Evolutionary conservation across 495 filamentous ascomycete species (phyloP), one percentile per base, ranked within the genome.

Genomic region (Aspergillus panamensis): DNA sequence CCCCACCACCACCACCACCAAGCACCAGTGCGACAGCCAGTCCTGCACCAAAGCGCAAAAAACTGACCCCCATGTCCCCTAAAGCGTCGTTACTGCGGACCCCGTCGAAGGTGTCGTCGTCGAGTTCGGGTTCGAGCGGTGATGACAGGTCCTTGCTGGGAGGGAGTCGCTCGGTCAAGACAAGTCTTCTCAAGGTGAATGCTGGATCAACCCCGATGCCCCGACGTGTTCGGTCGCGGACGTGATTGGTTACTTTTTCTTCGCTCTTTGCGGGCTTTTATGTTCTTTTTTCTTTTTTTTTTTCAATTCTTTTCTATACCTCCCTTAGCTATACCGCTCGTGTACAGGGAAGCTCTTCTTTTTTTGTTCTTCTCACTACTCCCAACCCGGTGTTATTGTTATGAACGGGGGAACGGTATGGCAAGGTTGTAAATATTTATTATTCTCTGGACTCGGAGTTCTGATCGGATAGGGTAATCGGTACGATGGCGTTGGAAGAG

Each of bases 121-220:
- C 35, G 10, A 53, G 55, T 17, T 31, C 30, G 14, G 53, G 14
- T 37, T 40, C 40, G 35, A 19, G 61, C 14, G 54, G 42, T 40
- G 30, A 31, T n/a, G 49, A 57, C 19, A 47, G 20, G 25, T 35
- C 58, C 42, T 32, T 61, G 25, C 42, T 60, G 32, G 56, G 64
- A 39, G 65, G 55, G 20, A 45, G 60, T 32, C 56, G 56, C 54
- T 59, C 64, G 10, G 65, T 68, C 8, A 70, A 68, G 58, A 73
- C 69, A 59, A 73, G 58, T 57, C 55, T 71, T 52, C 48, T 73
- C 45, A 65, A 73, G 61, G 59, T 70, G 19, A 68, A 66, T 53
- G 74, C 74, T 17, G 76, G 73, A 33, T 75, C 72, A 47, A 79
- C 73, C 0, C 74, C 74, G 29, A 71, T 73, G 57, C 69, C 73